Evolutionary conservation across 148 eudicot species (phyloP).

Genomic region (Diospyros kaki): DNA sequence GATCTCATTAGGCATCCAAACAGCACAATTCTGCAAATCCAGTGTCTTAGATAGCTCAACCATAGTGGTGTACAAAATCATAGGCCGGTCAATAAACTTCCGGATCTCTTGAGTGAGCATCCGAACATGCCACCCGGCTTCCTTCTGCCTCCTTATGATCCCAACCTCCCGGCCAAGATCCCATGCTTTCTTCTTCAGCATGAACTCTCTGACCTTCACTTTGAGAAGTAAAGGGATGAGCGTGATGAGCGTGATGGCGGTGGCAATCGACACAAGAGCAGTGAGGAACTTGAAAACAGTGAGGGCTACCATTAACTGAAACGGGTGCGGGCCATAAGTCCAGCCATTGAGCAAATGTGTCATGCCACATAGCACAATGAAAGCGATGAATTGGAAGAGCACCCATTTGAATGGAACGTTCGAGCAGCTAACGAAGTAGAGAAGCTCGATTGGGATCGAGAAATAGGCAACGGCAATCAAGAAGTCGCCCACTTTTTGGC

Average conservation of each 20-base stretch:
- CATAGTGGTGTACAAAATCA: conserved; percentile 67
- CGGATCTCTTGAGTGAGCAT: conserved; percentile 92
- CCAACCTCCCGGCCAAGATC: conserved; percentile 85
- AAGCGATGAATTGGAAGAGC: conserved; percentile 70
- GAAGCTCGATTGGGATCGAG: conserved; percentile 81
- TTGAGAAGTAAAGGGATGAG: conserved; percentile 79
- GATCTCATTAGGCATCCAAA: conserved; percentile 90
- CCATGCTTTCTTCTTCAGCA: conserved; percentile 74
- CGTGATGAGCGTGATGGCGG: conserved; percentile 78
- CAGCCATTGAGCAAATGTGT: conserved; percentile 88
- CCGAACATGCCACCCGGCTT: conserved; percentile 78
- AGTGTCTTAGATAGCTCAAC: conserved; percentile 76
- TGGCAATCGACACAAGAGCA: conserved; percentile 82
- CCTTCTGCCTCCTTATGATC: conserved; percentile 64
- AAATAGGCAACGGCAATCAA: conserved; percentile 89
- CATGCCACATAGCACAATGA: conserved; percentile 94
- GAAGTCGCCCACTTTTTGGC: conserved; percentile 78
- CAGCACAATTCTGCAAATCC: conserved; percentile 73
- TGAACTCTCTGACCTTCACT: conserved; percentile 78
- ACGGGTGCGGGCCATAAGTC: conserved; percentile 80
- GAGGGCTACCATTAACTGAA: conserved; percentile 66
- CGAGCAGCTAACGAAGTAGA: conserved; percentile 85
- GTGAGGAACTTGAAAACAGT: conserved; percentile 77
- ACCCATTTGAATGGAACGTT: conserved; percentile 93
- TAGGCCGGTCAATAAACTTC: conserved; percentile 80